Evolutionary conservation across 2,329 filamentous ascomycete species (phyloP).

Genomic region (Raffaelea albimanens): DNA sequence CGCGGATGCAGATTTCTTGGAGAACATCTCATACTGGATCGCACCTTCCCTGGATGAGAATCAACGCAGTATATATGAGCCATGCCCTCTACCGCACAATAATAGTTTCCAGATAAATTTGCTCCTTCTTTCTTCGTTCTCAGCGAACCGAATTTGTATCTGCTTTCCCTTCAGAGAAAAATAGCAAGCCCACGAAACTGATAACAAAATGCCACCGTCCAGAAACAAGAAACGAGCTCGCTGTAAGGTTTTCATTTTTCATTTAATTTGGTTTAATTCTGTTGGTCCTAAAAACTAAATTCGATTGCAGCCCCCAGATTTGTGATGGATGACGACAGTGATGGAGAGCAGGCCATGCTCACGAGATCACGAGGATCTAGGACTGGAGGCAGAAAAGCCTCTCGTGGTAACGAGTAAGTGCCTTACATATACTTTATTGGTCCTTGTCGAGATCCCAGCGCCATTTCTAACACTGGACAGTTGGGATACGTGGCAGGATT

Average conservation of each 20-base stretch:
- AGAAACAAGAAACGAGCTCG: constrained; percentile 5
- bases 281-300: no score
- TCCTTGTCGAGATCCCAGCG: no score
- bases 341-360: background rate
- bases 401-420: background rate
- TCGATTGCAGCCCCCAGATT: no score
- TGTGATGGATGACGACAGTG: no score
- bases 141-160: background rate
- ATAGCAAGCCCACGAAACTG: background rate
- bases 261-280: background rate
- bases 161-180: background rate
- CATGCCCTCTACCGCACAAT: background rate
- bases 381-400: no score
- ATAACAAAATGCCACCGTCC: constrained; percentile 1
- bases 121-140: background rate
- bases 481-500: background rate
- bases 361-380: no score
- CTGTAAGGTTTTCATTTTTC: background rate
- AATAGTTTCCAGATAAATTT: no score
- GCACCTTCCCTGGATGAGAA: no score
- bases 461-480: no score
- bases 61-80: no score
- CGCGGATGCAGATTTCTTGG: no score
- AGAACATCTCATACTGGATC: no score
- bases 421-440: background rate